Conservation (phyloP, 768 basidiomycete species). For the Asterophora lycoperdoides region DNA sequence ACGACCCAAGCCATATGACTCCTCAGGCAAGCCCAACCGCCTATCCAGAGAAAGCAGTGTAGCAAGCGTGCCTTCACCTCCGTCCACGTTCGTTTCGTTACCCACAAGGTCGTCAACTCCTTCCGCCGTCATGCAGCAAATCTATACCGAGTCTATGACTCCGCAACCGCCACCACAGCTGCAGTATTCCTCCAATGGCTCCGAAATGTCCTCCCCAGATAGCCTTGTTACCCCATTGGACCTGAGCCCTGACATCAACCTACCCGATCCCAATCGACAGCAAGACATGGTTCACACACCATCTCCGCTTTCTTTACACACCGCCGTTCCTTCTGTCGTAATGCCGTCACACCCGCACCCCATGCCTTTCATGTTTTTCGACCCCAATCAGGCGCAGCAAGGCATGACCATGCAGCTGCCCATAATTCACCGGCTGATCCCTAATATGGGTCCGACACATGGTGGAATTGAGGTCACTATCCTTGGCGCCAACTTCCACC, state of each 20-base stretch:
- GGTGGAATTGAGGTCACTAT: slow-evolving; percentile 95
- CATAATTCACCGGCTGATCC: slow-evolving; percentile 82
- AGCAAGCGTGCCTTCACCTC: slow-evolving; percentile 45
- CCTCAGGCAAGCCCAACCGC: slow-evolving; percentile 40
- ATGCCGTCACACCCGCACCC: slow-evolving; percentile 35
- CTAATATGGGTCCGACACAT: slow-evolving; percentile 77
- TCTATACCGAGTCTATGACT: slow-evolving; percentile 23
- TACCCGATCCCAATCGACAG: slow-evolving; percentile 29
- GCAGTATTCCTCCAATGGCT: slow-evolving; percentile 36
- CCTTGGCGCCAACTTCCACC: slow-evolving; percentile 86
- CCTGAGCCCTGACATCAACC: slow-evolving; percentile 34
- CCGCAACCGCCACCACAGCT: slow-evolving; percentile 30
- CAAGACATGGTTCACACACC: slow-evolving; percentile 22
- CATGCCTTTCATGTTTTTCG: slow-evolving; percentile 62
- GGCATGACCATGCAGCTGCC: slow-evolving; percentile 52
- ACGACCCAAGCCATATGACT: slow-evolving; percentile 70
- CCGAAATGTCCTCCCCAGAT: slow-evolving; percentile 46
- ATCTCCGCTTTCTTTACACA: slow-evolving; percentile 24
- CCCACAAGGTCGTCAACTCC: slow-evolving; percentile 48
- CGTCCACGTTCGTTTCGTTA: slow-evolving; percentile 40
- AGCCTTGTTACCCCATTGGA: slow-evolving; percentile 41
- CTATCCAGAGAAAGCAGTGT: slow-evolving; percentile 53
- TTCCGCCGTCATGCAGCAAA: slow-evolving; percentile 28
- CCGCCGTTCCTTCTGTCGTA: slow-evolving; percentile 21
- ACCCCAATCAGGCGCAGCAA: slow-evolving; percentile 44